Evolutionary conservation across 1,284 basidiomycete genomes (phyloP).

Genomic region (Ustanciosporium gigantosporum): DNA sequence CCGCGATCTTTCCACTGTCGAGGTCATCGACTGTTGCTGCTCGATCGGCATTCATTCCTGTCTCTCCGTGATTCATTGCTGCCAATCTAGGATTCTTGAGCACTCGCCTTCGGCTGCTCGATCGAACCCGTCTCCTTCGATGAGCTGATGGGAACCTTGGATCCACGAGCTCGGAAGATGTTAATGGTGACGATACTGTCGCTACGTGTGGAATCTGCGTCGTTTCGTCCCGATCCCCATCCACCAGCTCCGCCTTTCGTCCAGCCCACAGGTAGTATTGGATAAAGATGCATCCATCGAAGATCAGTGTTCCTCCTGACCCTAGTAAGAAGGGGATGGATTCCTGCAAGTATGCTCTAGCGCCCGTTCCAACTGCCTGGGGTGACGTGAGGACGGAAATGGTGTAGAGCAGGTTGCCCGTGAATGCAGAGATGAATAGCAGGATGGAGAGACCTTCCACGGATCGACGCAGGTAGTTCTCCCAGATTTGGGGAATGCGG

Average conservation of each 20-base stretch:
- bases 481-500: constrained; percentile 60
- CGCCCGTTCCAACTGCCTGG: constrained; percentile 16
- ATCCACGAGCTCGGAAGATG: too few relatives aligned
- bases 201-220: not conserved
- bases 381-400: constrained; percentile 50
- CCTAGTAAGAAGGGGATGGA: constrained; percentile 58
- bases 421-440: constrained; percentile 56
- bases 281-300: constrained; percentile 53
- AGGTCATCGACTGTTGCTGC: too few relatives aligned
- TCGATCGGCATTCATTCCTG: not conserved
- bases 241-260: constrained; percentile 1
- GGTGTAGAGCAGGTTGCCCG: constrained; percentile 55
- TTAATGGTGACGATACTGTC: too few relatives aligned
- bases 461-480: constrained; percentile 50
- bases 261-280: constrained; percentile 53
- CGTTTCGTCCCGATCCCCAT: not conserved
- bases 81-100: not conserved
- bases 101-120: not conserved
- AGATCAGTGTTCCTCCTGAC: constrained; percentile 53
- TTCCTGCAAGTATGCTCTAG: constrained; percentile 41
- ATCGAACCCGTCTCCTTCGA: too few relatives aligned
- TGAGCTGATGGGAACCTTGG: too few relatives aligned
- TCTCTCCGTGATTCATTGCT: not conserved
- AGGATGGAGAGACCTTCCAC: constrained; percentile 55
- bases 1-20: too few relatives aligned